phyloP scores from a whole-genome alignment of 208 protist genomes.

The Zelonia costaricensis region DNA sequence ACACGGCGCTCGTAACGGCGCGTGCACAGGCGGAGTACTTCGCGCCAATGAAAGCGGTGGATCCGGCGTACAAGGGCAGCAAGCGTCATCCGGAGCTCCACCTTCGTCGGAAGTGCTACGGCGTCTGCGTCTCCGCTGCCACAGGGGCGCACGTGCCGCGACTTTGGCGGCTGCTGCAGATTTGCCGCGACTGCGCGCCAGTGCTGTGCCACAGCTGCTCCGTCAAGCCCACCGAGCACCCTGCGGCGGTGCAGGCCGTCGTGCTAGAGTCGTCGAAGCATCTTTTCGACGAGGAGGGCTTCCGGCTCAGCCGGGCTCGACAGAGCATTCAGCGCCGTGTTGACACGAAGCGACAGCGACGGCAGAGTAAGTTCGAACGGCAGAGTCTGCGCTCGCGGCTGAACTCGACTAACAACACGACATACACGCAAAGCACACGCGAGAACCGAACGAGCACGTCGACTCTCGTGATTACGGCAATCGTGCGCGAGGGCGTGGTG shows the following conservation, averaged over 20 bases:
- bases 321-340: slow-evolving; percentile 53
- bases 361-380: slow-evolving; percentile 30
- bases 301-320: slow-evolving; percentile 51
- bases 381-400: slow-evolving; percentile 41
- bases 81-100: slow-evolving; percentile 58
- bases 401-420: slow-evolving; percentile 38
- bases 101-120: slow-evolving; percentile 66
- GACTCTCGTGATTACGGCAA: slow-evolving; percentile 65
- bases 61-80: slow-evolving; percentile 75
- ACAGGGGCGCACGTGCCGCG: slow-evolving; percentile 50
- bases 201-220: slow-evolving; percentile 62
- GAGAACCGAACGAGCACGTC: slow-evolving; percentile 80
- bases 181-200: slow-evolving; percentile 34
- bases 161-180: slow-evolving; percentile 68
- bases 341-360: slow-evolving; percentile 32
- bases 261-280: slow-evolving; percentile 90
- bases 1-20: slow-evolving; percentile 1
- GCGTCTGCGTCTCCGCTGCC: slow-evolving; percentile 78
- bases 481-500: slow-evolving; percentile 83
- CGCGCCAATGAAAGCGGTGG: slow-evolving; percentile 64
- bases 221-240: slow-evolving; percentile 44
- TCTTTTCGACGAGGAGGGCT: slow-evolving; percentile 88
- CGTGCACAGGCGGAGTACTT: slow-evolving; percentile 36
- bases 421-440: slow-evolving; percentile 26
- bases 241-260: slow-evolving; percentile 74